A percentile compares a stretch with the other conserved stretches of the same genome.
phyloP scores from a whole-genome alignment of 78 protist species.

The Monosiga brevicollis region DNA sequence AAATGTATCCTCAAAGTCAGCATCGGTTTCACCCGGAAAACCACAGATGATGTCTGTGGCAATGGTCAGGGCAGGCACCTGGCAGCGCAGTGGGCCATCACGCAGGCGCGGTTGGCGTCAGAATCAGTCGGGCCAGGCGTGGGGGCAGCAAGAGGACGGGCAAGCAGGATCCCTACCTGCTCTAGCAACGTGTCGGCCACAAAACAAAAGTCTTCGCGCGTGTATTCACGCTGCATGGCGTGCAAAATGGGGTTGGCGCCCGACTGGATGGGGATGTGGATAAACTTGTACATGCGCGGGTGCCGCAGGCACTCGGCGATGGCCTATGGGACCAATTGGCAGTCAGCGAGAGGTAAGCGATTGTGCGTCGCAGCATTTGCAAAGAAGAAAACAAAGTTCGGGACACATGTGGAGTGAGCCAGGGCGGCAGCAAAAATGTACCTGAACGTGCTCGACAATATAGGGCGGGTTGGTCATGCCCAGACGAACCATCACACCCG shows the following conservation, averaged over 20 bases:
- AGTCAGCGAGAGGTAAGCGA: too few species aligned
- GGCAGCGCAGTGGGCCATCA: not conserved
- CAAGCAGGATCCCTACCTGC: too few species aligned
- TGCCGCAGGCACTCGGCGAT: constrained; percentile 21
- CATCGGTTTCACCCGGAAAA: constrained; percentile 35
- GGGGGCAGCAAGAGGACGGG: too few species aligned
- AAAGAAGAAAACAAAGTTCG: too few species aligned
- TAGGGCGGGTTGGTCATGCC: constrained; percentile 75
- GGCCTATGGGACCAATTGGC: constrained; percentile 2
- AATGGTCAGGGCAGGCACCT: constrained; percentile 37
- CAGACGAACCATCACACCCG: constrained; percentile 43
- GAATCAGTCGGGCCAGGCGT: too few species aligned
- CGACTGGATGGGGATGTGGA: constrained; percentile 62
- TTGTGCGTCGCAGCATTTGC: too few species aligned
- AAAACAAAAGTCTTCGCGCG: constrained; percentile 27
- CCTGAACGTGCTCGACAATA: constrained; percentile 34
- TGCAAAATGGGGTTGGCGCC: constrained; percentile 29
- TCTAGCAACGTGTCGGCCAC: not conserved
- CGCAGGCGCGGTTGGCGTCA: too few species aligned
- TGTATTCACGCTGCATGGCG: constrained; percentile 56
- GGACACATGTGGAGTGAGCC: too few species aligned
- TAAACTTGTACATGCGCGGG: constrained; percentile 40
- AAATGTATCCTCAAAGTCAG: constrained; percentile 24
- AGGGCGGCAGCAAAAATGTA: too few species aligned
- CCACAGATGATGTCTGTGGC: constrained; percentile 56